Base-by-base conservation (phyloP, 139 green algal genomes). In the Chlamydomonas sphaeroides region DNA sequence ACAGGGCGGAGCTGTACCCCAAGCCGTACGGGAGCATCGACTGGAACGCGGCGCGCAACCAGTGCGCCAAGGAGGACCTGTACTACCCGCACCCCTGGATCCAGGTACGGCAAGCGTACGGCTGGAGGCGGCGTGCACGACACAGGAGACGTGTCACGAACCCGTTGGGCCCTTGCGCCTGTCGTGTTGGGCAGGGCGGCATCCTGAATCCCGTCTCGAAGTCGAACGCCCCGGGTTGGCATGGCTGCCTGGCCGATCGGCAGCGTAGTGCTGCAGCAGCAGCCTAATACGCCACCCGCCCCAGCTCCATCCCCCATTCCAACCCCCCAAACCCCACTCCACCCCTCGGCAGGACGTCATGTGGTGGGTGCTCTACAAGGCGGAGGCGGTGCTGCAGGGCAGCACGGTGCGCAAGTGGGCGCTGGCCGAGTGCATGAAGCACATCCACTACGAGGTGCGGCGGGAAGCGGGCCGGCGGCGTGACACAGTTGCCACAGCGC, bases 81-180 rank as follows among this genome's bases (percentile, higher is more conserved):
- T 99, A 98, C 95, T 99, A 99, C 91, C 97, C 97, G 0, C 97
- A 99, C 89, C 96, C 97, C 4, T 51, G 92, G 45, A 84, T 99
- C 21, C 95, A 97, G 88, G 91, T 91, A 62, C 17, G 63, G 26
- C n/a, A n/a, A n/a, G n/a, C n/a, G n/a, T n/a, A n/a, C n/a, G n/a
- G n/a, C n/a, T n/a, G n/a, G n/a, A n/a, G n/a, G n/a, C n/a, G n/a
- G n/a, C n/a, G n/a, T n/a, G n/a, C n/a, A n/a, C n/a, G n/a, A n/a
- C n/a, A n/a, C n/a, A n/a, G n/a, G n/a, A n/a, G n/a, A n/a, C n/a
- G n/a, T n/a, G n/a, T n/a, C n/a, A n/a, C n/a, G n/a, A n/a, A n/a
- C n/a, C n/a, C n/a, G n/a, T n/a, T n/a, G n/a, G n/a, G n/a, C n/a
- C n/a, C n/a, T n/a, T n/a, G n/a, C n/a, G n/a, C n/a, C n/a, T n/a